phyloP scores from a whole-genome alignment of 441 rosid species.

The Erodium trifolium region DNA sequence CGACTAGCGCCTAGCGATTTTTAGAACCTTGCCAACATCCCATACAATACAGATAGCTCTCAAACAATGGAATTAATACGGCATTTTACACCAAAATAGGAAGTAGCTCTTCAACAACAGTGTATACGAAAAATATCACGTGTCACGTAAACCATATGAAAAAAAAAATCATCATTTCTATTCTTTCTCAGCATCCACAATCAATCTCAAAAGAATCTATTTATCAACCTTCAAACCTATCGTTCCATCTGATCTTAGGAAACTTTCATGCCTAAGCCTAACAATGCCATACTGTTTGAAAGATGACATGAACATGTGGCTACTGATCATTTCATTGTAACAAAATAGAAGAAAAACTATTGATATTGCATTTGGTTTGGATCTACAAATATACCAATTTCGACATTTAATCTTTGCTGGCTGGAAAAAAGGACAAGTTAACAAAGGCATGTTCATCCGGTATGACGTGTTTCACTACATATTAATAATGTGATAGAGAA shows the following conservation, averaged over 20 bases:
- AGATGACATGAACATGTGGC: neutral
- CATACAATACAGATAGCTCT: neutral
- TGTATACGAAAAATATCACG: neutral
- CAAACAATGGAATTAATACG: neutral
- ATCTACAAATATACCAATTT: neutral
- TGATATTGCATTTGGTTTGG: neutral
- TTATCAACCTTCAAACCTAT: neutral
- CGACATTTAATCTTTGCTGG: neutral
- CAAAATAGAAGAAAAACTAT: neutral
- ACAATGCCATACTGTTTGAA: neutral
- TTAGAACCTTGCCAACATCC: no score
- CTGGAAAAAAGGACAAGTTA: neutral
- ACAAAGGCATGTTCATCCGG: neutral
- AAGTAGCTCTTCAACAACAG: neutral
- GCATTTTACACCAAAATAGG: neutral
- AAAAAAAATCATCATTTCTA: neutral
- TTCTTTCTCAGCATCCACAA: neutral
- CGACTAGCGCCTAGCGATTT: no score
- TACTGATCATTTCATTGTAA: neutral
- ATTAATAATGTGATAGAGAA: neutral
- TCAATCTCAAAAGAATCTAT: neutral
- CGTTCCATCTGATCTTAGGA: neutral
- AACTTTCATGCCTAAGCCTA: neutral
- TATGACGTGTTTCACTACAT: neutral
- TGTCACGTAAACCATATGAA: neutral